Percentiles rank a stretch among this genome's conserved stretches.
phyloP scores from a whole-genome alignment of 2,329 filamentous ascomycete species.

The Microdochium paspali region DNA sequence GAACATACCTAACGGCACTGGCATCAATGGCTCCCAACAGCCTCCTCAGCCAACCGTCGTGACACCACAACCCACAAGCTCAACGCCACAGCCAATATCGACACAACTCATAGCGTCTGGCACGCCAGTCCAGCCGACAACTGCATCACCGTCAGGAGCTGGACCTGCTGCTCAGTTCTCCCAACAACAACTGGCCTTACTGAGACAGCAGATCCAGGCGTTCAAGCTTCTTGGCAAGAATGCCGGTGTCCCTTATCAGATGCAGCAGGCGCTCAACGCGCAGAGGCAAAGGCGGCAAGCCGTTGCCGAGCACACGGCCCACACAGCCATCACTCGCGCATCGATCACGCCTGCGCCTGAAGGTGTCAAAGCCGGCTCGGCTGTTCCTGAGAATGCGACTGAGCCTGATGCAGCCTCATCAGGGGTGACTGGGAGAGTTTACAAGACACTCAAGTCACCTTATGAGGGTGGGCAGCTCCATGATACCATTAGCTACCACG shows the following conservation, averaged over 20 bases:
- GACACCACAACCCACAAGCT: constrained; percentile 24
- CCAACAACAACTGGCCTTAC: constrained; percentile 65
- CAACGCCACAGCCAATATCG: constrained; percentile 26
- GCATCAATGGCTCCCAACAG: constrained; percentile 38
- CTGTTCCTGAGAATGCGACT: constrained; percentile 17
- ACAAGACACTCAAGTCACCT: constrained; percentile 68
- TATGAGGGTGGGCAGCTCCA: constrained; percentile 47
- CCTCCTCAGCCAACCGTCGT: constrained; percentile 9
- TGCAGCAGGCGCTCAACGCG: constrained; percentile 77
- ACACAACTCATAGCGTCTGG: constrained; percentile 26
- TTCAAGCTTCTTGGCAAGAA: constrained; percentile 90
- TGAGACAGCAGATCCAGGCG: constrained; percentile 80
- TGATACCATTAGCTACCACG: constrained; percentile 63
- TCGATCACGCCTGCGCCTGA: constrained; percentile 26
- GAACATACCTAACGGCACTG: constrained; percentile 41
- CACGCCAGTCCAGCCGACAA: constrained; percentile 15
- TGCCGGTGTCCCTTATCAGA: constrained; percentile 63
- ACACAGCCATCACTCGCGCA: constrained; percentile 28
- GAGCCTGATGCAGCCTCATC: constrained; percentile 20
- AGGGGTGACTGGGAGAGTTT: constrained; percentile 38
- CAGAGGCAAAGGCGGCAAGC: constrained; percentile 59
- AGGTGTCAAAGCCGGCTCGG: constrained; percentile 20
- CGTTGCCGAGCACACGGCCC: constrained; percentile 36
- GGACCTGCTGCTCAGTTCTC: constrained; percentile 49
- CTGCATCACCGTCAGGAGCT: constrained; percentile 22